Evolutionary conservation across 139 green algal species (phyloP).

Genomic region (Auxenochlorella pyrenoidosa): DNA sequence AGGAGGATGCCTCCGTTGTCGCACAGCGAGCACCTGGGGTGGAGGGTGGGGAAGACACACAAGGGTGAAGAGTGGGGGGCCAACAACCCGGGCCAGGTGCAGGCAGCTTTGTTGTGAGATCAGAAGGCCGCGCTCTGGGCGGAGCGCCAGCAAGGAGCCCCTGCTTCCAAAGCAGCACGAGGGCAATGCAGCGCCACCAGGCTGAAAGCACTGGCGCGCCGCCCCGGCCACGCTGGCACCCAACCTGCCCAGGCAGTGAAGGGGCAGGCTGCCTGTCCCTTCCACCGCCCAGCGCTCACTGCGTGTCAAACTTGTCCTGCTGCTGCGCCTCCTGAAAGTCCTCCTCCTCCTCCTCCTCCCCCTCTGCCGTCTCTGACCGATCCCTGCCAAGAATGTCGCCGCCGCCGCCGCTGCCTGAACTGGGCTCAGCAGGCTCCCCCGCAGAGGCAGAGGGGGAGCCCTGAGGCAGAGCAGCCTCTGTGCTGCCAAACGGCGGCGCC

Average conservation of each 20-base stretch:
- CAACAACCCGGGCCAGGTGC: too few species aligned
- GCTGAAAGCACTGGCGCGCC: too few species aligned
- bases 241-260: too few species aligned
- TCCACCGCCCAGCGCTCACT: too few species aligned
- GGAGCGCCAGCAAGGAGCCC: too few species aligned
- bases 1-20: constrained; percentile 49
- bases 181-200: background rate
- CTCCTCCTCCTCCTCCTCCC: constrained; percentile 12
- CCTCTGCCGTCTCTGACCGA: background rate
- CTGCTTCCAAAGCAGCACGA: background rate
- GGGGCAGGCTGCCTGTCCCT: too few species aligned
- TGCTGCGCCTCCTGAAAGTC: background rate
- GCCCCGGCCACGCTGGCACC: too few species aligned
- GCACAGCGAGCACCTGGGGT: constrained; percentile 34
- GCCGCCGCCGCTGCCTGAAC: background rate
- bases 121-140: too few species aligned
- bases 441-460: background rate
- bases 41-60: background rate
- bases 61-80: background rate
- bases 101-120: too few species aligned
- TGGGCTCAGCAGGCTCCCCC: background rate
- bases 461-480: background rate
- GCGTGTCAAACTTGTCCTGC: constrained; percentile 21
- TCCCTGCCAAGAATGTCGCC: too few species aligned
- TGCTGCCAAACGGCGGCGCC: background rate